Evolutionary conservation across 2,329 filamentous ascomycete genomes (phyloP).

Genomic region (Trichophyton rubrum): DNA sequence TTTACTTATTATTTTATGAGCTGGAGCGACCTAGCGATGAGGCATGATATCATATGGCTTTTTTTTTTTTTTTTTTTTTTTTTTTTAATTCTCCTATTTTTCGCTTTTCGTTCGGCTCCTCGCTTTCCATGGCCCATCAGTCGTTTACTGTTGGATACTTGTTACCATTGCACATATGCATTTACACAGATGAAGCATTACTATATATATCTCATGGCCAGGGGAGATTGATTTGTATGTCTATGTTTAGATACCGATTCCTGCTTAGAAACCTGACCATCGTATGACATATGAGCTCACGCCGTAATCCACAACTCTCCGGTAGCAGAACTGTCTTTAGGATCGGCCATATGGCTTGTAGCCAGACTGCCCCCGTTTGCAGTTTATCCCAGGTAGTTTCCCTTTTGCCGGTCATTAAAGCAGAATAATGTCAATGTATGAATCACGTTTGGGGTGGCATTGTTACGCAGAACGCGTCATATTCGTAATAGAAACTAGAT

Average conservation of each 20-base stretch:
- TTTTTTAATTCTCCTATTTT: too few relatives aligned
- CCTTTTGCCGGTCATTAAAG: too few relatives aligned
- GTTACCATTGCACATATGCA: not conserved
- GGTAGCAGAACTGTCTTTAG: too few relatives aligned
- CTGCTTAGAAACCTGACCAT: not conserved
- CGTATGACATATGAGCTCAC: too few relatives aligned
- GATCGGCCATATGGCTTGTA: too few relatives aligned
- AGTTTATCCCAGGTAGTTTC: too few relatives aligned
- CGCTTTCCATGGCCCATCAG: not conserved
- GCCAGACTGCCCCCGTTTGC: too few relatives aligned
- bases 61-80: not conserved
- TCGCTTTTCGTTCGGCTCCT: not conserved
- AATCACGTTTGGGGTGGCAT: too few relatives aligned
- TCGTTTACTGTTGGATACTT: not conserved
- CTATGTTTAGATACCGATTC: not conserved
- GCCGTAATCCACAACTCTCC: too few relatives aligned
- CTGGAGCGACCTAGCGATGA: slow-evolving; percentile 43
- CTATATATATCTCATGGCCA: not conserved
- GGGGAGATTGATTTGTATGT: not conserved
- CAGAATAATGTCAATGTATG: too few relatives aligned
- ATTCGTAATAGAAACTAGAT: too few relatives aligned
- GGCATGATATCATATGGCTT: not conserved
- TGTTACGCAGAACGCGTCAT: too few relatives aligned
- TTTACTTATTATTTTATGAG: slow-evolving; percentile 95
- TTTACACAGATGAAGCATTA: not conserved